These are phyloP conservation scores for Aspergillus conjunctus DNA, from an alignment of 495 filamentous ascomycete genomes.

Conservation along the genomic window DNA sequence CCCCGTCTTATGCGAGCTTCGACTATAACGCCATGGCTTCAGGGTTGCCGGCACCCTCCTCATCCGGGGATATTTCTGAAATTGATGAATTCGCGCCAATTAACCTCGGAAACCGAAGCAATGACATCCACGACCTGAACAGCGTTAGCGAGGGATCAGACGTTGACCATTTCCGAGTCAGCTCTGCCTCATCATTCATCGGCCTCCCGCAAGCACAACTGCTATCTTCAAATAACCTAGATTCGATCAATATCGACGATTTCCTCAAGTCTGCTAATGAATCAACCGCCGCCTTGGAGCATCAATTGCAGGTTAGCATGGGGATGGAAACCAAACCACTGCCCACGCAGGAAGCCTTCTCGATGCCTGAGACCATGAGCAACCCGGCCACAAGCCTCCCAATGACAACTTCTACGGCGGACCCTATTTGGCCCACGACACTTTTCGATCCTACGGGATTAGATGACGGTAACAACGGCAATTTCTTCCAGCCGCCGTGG, in stretches of 20 bases:
- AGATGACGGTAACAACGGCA: conserved; percentile 35
- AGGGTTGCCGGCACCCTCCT: conserved; percentile 61
- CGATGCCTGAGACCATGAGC: conserved; percentile 34
- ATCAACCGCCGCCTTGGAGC: conserved; percentile 49
- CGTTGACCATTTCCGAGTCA: conserved; percentile 55
- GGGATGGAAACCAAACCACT: conserved; percentile 42
- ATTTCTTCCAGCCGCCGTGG: conserved; percentile 37
- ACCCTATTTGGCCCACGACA: conserved; percentile 41
- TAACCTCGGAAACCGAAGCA: conserved; percentile 33
- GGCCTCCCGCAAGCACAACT: conserved; percentile 54
- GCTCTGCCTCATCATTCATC: conserved; percentile 55
- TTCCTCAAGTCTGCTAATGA: conserved; percentile 58
- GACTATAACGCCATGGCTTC: conserved; percentile 59
- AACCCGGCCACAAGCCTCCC: conserved; percentile 24
- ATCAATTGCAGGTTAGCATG: conserved; percentile 50
- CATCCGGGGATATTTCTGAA: conserved; percentile 76
- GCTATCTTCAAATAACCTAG: conserved; percentile 55
- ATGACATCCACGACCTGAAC: conserved; percentile 46
- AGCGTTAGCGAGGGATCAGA: conserved; percentile 59
- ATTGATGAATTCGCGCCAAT: conserved; percentile 63
- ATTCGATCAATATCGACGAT: conserved; percentile 64
- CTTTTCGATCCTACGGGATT: conserved; percentile 42
- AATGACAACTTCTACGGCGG: conserved; percentile 33
- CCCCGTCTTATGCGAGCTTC: conserved; percentile 68
- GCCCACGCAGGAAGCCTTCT: conserved; percentile 38